Conservation (phyloP, 2,329 filamentous ascomycete genomes). For the Ophiostoma australiae region DNA sequence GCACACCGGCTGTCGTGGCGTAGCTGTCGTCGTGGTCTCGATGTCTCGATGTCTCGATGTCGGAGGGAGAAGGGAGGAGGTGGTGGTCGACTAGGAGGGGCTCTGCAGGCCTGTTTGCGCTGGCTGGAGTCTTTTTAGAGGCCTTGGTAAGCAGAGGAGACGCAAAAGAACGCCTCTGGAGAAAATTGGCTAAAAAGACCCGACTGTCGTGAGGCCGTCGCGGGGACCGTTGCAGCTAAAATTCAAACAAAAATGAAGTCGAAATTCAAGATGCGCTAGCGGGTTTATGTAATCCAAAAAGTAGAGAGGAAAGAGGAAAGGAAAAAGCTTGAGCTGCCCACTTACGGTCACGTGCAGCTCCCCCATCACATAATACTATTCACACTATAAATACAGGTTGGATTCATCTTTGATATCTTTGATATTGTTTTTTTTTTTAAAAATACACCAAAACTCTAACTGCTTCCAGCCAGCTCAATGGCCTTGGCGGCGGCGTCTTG, state of each 20-base stretch:
- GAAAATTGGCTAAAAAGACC: not conserved
- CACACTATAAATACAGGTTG: not conserved
- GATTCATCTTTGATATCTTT: not conserved
- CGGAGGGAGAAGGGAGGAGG: not conserved
- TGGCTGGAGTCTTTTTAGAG: not conserved
- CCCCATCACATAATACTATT: not conserved
- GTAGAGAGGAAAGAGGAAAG: not conserved
- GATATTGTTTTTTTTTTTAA: not conserved
- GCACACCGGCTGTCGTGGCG: not conserved
- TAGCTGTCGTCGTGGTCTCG: not conserved
- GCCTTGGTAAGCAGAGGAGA: not conserved
- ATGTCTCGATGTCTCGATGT: not conserved
- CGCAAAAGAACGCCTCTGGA: too few species aligned
- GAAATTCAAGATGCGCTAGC: slow-evolving; percentile 14
- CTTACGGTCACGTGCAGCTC: slow-evolving; percentile 2
- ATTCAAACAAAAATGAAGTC: slow-evolving; percentile 9
- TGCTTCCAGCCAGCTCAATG: slow-evolving; percentile 44
- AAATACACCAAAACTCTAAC: not conserved
- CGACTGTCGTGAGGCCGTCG: slow-evolving; percentile 10
- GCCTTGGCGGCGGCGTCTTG: slow-evolving; percentile 66
- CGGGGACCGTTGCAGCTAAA: slow-evolving; percentile 11
- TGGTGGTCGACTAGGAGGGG: not conserved
- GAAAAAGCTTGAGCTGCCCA: not conserved
- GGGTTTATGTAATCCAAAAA: slow-evolving; percentile 2
- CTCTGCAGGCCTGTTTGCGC: not conserved